Conservation (phyloP, 192 early-diverging fungal species). For the Mortierella antarctica region DNA sequence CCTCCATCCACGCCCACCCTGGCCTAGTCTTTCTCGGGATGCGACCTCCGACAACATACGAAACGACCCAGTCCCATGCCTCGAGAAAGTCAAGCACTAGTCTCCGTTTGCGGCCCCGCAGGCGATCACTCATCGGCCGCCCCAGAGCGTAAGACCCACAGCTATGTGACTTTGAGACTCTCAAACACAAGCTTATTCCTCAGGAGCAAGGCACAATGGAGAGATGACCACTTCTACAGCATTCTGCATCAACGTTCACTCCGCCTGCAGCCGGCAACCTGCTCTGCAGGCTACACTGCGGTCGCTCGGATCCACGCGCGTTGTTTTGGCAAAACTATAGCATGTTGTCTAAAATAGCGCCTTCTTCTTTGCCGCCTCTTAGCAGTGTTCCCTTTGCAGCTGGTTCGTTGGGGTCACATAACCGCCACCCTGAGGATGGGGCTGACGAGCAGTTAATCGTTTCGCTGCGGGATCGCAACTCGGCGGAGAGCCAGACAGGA, state of each 20-base stretch:
- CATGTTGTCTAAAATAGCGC: too few species aligned
- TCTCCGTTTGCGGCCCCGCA: conserved; percentile 34
- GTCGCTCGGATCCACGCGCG: too few species aligned
- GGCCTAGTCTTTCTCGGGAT: neutral
- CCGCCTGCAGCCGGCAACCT: too few species aligned
- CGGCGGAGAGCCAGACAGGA: conserved; percentile 16
- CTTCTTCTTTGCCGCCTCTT: neutral
- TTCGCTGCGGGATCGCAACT: conserved; percentile 14
- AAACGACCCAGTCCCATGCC: conserved; percentile 13
- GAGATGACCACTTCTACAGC: too few species aligned
- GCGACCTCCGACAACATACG: conserved; percentile 26
- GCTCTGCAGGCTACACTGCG: too few species aligned
- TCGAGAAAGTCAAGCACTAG: conserved; percentile 12
- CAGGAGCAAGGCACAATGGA: too few species aligned
- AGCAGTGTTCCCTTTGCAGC: conserved; percentile 36
- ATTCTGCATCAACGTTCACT: too few species aligned
- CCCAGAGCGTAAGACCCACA: conserved; percentile 43
- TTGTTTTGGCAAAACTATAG: too few species aligned
- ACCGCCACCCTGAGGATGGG: conserved; percentile 22
- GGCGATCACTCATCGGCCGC: conserved; percentile 48
- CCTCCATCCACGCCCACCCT: neutral
- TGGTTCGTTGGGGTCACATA: conserved; percentile 35
- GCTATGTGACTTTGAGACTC: too few species aligned
- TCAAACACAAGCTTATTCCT: too few species aligned
- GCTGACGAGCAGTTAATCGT: conserved; percentile 39